Evolutionary conservation across 805 yeast genomes (phyloP), one percentile per base, ranked within the genome.

Genomic region (Kodamaea kakaduensis): DNA sequence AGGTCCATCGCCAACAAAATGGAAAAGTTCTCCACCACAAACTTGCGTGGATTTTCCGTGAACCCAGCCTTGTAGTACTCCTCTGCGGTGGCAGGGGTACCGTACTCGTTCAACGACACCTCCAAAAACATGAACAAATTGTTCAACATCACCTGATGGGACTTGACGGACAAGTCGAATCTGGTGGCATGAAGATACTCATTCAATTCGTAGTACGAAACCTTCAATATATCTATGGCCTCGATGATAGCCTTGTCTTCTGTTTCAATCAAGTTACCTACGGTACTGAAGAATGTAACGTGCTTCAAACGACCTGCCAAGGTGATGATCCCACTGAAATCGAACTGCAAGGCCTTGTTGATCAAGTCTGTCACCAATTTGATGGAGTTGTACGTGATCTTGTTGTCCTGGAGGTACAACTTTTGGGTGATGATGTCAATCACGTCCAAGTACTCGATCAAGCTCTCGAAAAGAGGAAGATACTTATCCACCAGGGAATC

Each of bases 1-100:
- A 80, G 57, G 47, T 77, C 79, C 56, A 74, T 64, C 2, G 78
- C 71, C 31, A 73, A 68, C 31, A 77, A 59, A 16, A 77, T 54
- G 5, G 77, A 54, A 48, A 68, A 75, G 35, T 70, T 61, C 3
- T 63, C 64, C 15, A 60, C 51, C 3, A 75, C 69, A 40, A 63
- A 68, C 17, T 58, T 52, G 19, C 50, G 49, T 1, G 77, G 76
- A 41, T 69, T 57, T 9, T 60, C 59, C 7, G 74, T 62, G 38
- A 72, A 63, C 1, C 77, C 77, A 9, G 75, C 72, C 40, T 61
- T 67, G 8, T 59, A 51, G 34, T 61, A 71, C 36, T 71, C 76
- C 34, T 66, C 69, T 4, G 60, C 43, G 9, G 68, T 56, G 4
- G 73, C 69, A 9, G 61, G 60, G 6, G 65, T 56, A 18, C 71